phyloP scores from a whole-genome alignment of 106 monocot genomes.

The Allium fistulosum region DNA sequence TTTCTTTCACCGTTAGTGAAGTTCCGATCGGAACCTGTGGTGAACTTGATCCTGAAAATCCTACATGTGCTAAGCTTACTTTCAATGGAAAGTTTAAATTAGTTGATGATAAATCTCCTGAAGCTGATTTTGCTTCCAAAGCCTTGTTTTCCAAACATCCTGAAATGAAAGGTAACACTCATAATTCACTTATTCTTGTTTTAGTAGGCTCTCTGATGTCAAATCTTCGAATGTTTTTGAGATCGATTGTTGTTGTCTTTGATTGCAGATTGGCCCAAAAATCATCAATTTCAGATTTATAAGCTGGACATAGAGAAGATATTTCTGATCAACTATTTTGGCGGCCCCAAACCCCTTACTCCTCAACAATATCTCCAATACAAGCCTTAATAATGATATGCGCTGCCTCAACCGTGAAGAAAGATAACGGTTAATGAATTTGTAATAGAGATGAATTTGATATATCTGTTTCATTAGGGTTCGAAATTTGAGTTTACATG shows the following conservation, averaged over 20 bases:
- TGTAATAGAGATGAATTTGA: too few species aligned
- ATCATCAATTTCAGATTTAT: conserved; percentile 31
- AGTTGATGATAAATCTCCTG: conserved; percentile 11
- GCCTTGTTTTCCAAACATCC: conserved; percentile 26
- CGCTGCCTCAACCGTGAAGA: too few species aligned
- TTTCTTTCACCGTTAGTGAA: conserved; percentile 75
- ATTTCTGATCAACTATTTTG: conserved; percentile 35
- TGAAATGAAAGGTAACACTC: conserved; percentile 21
- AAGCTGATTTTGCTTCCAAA: conserved; percentile 15
- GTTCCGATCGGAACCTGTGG: conserved; percentile 76
- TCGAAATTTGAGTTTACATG: too few species aligned
- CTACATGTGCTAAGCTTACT: conserved; percentile 82
- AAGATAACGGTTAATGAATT: too few species aligned
- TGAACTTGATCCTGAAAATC: conserved; percentile 75
- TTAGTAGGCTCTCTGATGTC: background rate
- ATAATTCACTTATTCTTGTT: too few species aligned
- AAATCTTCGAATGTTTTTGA: background rate
- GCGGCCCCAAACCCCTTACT: conserved; percentile 30
- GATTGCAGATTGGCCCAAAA: conserved; percentile 24
- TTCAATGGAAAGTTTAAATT: conserved; percentile 56
- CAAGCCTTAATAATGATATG: too few species aligned
- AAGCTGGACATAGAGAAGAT: conserved; percentile 28
- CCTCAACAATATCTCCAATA: conserved; percentile 13
- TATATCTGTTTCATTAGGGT: too few species aligned
- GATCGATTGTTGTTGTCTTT: background rate